Evolutionary conservation across 1,284 basidiomycete species (phyloP), one percentile per base, ranked within the genome.

Genomic region (Rhodotorula glutinis): DNA sequence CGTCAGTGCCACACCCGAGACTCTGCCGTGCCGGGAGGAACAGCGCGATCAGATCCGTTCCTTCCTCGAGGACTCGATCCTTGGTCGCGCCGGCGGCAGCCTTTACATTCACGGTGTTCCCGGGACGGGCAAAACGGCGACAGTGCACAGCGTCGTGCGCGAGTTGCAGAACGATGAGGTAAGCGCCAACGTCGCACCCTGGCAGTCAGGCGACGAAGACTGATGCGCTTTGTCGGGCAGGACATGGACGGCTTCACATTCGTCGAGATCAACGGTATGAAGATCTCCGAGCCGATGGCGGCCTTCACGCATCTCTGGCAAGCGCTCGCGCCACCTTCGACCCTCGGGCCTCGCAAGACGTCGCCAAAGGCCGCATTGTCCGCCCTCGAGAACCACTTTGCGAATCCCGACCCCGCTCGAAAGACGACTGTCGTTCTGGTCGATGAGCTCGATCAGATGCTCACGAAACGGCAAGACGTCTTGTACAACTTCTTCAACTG

Each of bases 401-500:
- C 73, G 49, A 75, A 70, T 43, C 75, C 74, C 29, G 69, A 69
- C n/a, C 73, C 74, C 4, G 72, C 67, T 40, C 60, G 76, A 2
- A 70, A 75, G 55, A 77, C 76, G 19, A 75, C 75, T 66, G 89
- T 98, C 8, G 92, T 98, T 5, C 82, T 98, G 30, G 97, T 98
- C 91, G 95, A 98, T 77, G 95, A 98, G 79, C 84, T 98, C 3
- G 95, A 98, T 79, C 95, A 98, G 78, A 84, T 98, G 43, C 87
- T 98, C 71, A 98, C 95, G 0, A 83, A 88, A 29, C 95, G 96
- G 77, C 95, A 98, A 79, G 94, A 98, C 73, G 95, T 98, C 3
- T 90, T 98, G 51, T 98, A 98, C 81, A 98, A 98, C 78, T 95
- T 98, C 80, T 98, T 98, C 84, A 98, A 98, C 78, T 98, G 96